Base-by-base conservation (phyloP, 331 rosid species). In the Malus hybrid region DNA sequence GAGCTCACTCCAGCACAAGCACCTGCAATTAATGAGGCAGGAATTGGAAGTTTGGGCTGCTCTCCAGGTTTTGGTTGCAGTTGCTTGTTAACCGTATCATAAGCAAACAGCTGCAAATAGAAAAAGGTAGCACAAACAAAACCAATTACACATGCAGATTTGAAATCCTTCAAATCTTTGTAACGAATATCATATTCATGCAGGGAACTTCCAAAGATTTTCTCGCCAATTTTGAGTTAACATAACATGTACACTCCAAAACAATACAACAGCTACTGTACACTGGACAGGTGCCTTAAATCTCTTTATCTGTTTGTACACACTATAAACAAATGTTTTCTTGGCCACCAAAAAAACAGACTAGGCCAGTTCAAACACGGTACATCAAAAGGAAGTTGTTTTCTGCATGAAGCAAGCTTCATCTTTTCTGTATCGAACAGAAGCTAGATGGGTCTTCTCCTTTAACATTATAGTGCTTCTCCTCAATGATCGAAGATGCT, bases 1-100 rank as follows among this genome's bases (percentile, higher is more conserved):
- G 99, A 92, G 91, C 97, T 92, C 54, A 95, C 96, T 83, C 99
- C 99, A 48, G 99, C 99, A 86, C 97, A 92, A 42, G 99, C 99
- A 28, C 99, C 99, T 10, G 99, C 99, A 67, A 95, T 39, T 81
- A 95, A 83, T 0, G 99, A 95, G 50, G 99, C 92, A 57, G 99
- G 95, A 75, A 95, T 77, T 4, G 89, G 91, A 74, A 90, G 74
- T 76, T 88, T 95, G 75, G 92, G 70, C 65, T 87, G 79, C 65
- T 95, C 99, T 65, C 99, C 99, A 5, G 90, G 86, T 73, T 90
- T 92, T 20, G 93, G 62, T 0, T 97, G 89, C 67, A 95, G 76
- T 33, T 71, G 72, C 91, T 92, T 95, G 87, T 92, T 95, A 74
- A 95, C 97, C 1, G 99, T 92, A 66, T 95, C 99, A 20, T 87